Base-by-base conservation (phyloP, 805 yeast genomes). In the Lipomyces orientalis region DNA sequence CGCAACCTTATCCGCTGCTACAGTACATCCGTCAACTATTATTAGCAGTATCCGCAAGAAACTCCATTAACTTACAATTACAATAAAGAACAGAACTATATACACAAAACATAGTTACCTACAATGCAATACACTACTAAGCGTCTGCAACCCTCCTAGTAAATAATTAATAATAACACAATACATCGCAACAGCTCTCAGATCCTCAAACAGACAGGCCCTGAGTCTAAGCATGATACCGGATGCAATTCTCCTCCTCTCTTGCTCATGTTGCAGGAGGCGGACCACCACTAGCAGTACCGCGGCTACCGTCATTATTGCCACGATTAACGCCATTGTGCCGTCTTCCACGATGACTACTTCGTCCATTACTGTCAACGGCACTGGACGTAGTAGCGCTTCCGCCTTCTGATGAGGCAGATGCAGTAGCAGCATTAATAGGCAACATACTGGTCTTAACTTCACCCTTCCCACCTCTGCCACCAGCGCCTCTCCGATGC, bases 241-340 rank as follows among this genome's bases (percentile, higher is more conserved):
- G 3, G 29, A 25, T 25, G 29, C 29, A 25, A 25, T 25, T 25
- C 29, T 25, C 29, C 29, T 25, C 3, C 29, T 25, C 29, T 25
- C 29, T 25, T 25, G 29, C 16, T 43, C 22, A 43, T n/a, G 49
- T 43, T 19, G 8, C 54, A 8, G 55, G 12, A 22, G 55, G n/a
- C 22, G 29, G n/a, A 52, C 55, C 55, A 0, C 55, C 34, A 52
- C 34, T 31, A 1, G n/a, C 2, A 22, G 34, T 16, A 52, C 34
- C 34, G 12, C 49, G 49, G 49, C 49, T 16, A 39, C 49, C 3
- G 55, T 31, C 34, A 9, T 16, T 31, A 16, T n/a, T 16, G 34
- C 55, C 55, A 52, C 55, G 55, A 52, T 52, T 52, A 52, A 33
- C 34, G 12, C 55, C 55, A 16, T 43, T 19, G 8, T 43, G 49